Percentiles rank a stretch among this genome's conserved stretches.
Evolutionary conservation across 1,284 basidiomycete species (phyloP).

Genomic region (Mycosarcoma mackinlayi): DNA sequence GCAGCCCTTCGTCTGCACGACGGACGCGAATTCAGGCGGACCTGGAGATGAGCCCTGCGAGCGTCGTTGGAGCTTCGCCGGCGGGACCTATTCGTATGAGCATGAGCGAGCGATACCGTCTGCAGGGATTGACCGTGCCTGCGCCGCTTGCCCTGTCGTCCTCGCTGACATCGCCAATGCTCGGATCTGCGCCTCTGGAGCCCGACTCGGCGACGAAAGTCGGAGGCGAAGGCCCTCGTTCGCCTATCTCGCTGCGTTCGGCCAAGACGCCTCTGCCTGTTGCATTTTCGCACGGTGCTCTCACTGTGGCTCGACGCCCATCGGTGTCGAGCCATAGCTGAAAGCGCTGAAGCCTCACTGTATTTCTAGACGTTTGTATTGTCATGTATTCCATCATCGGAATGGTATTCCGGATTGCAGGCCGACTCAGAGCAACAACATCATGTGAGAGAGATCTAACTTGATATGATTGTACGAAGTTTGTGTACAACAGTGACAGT

Average conservation of each 20-base stretch:
- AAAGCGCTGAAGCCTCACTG: background rate
- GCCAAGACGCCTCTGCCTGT: conserved; percentile 13
- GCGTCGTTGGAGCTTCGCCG: conserved; percentile 9
- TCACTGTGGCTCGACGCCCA: conserved; percentile 20
- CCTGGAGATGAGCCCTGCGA: conserved; percentile 29
- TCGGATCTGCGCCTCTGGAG: conserved; percentile 6
- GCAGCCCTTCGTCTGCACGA: conserved; percentile 26
- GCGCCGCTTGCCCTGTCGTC: conserved; percentile 31
- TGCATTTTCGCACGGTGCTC: conserved; percentile 21
- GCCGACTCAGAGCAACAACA: background rate
- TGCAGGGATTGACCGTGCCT: conserved; percentile 36
- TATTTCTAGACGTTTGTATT: background rate
- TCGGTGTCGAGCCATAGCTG: conserved; percentile 10
- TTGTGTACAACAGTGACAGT: background rate
- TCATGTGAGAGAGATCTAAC: background rate
- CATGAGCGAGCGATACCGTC: conserved; percentile 41
- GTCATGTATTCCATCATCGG: background rate
- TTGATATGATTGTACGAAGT: too few species aligned
- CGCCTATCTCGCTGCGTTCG: conserved; percentile 12
- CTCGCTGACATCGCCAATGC: conserved; percentile 21
- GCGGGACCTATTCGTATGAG: conserved; percentile 27
- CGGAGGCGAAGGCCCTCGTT: conserved; percentile 4
- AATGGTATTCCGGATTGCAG: background rate
- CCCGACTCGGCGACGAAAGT: conserved; percentile 18
- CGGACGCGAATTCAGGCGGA: conserved; percentile 12